phyloP scores from a whole-genome alignment of 805 yeast species.

The Candida cerambycidarum region DNA sequence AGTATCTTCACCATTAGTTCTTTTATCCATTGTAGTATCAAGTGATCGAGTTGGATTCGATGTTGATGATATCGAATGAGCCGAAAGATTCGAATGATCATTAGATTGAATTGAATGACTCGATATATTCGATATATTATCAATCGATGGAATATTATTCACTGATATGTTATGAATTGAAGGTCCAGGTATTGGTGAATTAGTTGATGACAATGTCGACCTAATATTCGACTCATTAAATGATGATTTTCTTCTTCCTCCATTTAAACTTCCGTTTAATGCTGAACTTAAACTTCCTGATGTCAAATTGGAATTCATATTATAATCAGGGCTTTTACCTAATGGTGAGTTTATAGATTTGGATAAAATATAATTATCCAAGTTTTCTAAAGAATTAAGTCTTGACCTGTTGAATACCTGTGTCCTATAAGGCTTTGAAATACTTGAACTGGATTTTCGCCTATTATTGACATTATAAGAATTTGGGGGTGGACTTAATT shows the following conservation, averaged over 20 bases:
- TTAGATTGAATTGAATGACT: background rate
- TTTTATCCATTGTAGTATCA: background rate
- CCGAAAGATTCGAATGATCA: background rate
- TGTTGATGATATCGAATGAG: conserved; percentile 1
- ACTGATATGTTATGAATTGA: background rate
- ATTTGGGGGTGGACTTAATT: conserved; percentile 38
- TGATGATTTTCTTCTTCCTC: conserved; percentile 35
- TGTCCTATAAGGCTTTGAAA: conserved; percentile 20
- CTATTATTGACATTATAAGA: conserved; percentile 11
- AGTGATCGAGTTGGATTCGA: background rate
- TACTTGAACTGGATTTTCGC: conserved; percentile 28
- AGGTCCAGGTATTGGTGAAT: conserved; percentile 16
- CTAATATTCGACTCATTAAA: conserved; percentile 41
- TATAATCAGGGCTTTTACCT: conserved; percentile 16
- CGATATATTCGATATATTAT: conserved; percentile 4
- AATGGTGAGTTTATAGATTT: conserved; percentile 32
- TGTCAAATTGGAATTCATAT: background rate
- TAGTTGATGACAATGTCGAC: conserved; percentile 23
- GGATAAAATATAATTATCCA: conserved; percentile 42
- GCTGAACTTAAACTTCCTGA: conserved; percentile 2
- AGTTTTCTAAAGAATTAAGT: conserved; percentile 41
- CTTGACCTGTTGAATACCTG: conserved; percentile 39
- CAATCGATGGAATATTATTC: conserved; percentile 8
- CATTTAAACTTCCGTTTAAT: conserved; percentile 12
- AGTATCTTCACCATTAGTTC: conserved; percentile 50